A percentile compares a stretch with the other conserved stretches of the same genome.
These are phyloP conservation scores for Cicer cuneatum DNA, from an alignment of 306 rosid genomes.

Conservation along the genomic window DNA sequence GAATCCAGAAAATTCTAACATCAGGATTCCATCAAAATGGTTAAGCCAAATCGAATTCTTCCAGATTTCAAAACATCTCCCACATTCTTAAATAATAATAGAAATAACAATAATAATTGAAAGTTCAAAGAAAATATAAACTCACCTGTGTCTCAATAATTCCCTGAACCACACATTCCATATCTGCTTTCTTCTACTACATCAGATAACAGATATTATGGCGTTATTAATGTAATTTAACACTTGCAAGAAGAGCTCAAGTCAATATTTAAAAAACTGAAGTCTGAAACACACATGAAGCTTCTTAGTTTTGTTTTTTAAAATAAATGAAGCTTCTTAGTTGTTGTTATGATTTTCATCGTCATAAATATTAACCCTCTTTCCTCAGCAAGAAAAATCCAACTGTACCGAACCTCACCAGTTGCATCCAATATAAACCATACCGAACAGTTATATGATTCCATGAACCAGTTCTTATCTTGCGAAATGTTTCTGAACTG, in stretches of 20 bases:
- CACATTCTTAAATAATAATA: not conserved
- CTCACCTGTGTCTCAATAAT: constrained; percentile 87
- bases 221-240: not conserved
- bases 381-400: not conserved
- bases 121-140: constrained; percentile 7
- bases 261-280: not conserved
- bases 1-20: not conserved
- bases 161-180: constrained; percentile 98
- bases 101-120: not conserved
- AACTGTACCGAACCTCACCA: not conserved
- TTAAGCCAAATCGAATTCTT: not conserved
- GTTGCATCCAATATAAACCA: not conserved
- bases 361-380: not conserved
- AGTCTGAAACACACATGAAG: constrained; percentile 16
- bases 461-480: not conserved
- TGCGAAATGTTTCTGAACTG: not conserved
- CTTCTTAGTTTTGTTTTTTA: not conserved
- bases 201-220: constrained; percentile 22
- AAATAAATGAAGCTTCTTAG: too few relatives aligned
- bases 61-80: not conserved
- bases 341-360: not conserved
- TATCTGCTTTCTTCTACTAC: constrained; percentile 37
- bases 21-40: constrained; percentile 3
- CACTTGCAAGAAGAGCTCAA: not conserved
- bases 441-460: not conserved